Conservation (phyloP, 305 asterid species). For the Fraxinus ornus region DNA sequence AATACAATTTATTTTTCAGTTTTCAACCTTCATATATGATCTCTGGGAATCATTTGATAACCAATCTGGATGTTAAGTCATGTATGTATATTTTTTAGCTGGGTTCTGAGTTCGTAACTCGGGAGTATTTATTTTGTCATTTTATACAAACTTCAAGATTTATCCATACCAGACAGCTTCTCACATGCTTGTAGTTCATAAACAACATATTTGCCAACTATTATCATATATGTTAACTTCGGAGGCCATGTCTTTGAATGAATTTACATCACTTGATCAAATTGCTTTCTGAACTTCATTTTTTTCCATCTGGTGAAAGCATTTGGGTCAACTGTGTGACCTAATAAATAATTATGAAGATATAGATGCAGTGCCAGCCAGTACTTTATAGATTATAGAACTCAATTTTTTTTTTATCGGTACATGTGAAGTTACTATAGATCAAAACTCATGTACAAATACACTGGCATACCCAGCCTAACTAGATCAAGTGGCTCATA, state of each 20-base stretch:
- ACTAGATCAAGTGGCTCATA: no score
- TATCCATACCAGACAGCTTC: background rate
- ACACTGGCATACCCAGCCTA: no score
- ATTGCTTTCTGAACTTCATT: background rate
- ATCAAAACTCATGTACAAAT: no score
- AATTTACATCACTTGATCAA: background rate
- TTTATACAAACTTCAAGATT: background rate
- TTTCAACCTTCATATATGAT: background rate
- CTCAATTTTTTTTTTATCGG: background rate
- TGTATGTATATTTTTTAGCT: background rate
- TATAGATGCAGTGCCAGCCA: background rate
- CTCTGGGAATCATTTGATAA: background rate
- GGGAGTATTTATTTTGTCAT: background rate
- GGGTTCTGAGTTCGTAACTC: background rate
- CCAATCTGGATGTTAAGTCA: background rate
- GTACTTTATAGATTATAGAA: background rate
- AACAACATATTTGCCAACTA: background rate
- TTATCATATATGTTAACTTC: background rate
- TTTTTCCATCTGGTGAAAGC: background rate
- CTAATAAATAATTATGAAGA: background rate
- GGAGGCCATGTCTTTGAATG: background rate
- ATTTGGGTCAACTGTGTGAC: background rate
- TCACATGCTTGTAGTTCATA: background rate
- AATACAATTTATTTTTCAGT: background rate
- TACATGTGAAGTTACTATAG: no score